Evolutionary conservation across 495 filamentous ascomycete species (phyloP).

Genomic region (Penicillium macrosclerotiorum): DNA sequence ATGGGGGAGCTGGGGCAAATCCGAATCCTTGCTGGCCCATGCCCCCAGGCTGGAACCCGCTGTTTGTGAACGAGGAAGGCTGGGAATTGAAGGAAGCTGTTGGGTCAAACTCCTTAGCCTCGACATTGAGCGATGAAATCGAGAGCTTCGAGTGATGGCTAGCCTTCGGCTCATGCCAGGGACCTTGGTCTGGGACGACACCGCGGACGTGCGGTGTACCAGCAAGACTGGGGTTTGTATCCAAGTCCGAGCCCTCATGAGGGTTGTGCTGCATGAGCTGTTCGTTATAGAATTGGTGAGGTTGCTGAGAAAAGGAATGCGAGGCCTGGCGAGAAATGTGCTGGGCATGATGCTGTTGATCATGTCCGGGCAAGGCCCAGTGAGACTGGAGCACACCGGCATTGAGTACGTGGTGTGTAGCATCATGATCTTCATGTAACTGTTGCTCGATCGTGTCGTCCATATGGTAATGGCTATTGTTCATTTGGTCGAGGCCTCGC

Average conservation of each 20-base stretch:
- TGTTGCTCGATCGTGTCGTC: slow-evolving; percentile 71
- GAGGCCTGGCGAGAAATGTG: slow-evolving; percentile 8
- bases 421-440: slow-evolving; percentile 58
- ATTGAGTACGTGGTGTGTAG: slow-evolving; percentile 25
- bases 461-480: slow-evolving; percentile 69
- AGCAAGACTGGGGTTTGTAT: slow-evolving; percentile 73
- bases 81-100: slow-evolving; percentile 58
- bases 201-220: slow-evolving; percentile 56
- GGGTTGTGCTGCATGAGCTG: slow-evolving; percentile 34
- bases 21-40: slow-evolving; percentile 30
- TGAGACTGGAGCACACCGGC: slow-evolving; percentile 38
- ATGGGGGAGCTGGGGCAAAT: slow-evolving; percentile 67
- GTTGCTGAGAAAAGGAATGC: slow-evolving; percentile 30
- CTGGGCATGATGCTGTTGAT: slow-evolving; percentile 22
- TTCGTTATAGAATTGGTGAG: slow-evolving; percentile 37
- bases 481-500: slow-evolving; percentile 74
- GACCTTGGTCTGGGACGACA: slow-evolving; percentile 29
- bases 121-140: slow-evolving; percentile 77
- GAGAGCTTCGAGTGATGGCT: slow-evolving; percentile 37
- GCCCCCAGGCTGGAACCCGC: slow-evolving; percentile 51
- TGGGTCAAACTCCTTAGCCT: slow-evolving; percentile 85
- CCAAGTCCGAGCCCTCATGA: slow-evolving; percentile 65
- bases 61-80: slow-evolving; percentile 53
- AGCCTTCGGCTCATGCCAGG: slow-evolving; percentile 42
- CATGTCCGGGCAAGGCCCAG: slow-evolving; percentile 37